These are phyloP conservation scores for Olyra latifolia DNA, from an alignment of 176 grass and related monocot genomes.

Conservation along the genomic window DNA sequence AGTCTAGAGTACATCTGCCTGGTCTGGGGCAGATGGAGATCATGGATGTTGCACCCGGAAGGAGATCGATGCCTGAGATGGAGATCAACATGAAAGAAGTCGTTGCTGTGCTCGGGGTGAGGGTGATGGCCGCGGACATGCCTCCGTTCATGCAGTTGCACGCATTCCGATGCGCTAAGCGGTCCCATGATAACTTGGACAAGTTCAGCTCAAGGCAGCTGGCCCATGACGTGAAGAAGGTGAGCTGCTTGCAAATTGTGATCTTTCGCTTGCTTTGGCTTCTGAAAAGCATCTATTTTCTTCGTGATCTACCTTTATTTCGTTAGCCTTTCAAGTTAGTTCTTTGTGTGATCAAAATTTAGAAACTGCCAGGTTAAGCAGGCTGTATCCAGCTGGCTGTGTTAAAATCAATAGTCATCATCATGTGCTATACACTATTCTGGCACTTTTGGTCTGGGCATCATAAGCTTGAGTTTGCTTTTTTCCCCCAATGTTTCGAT, in stretches of 20 bases:
- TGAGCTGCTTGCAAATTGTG: constrained; percentile 13
- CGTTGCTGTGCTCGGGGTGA: constrained; percentile 55
- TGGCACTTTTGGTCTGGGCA: not conserved
- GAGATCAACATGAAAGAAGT: constrained; percentile 63
- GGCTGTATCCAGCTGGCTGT: not conserved
- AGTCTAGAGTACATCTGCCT: constrained; percentile 42
- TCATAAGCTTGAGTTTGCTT: not conserved
- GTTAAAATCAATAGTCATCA: not conserved
- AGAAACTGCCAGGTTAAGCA: not conserved
- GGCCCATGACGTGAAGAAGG: constrained; percentile 87
- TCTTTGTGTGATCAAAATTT: not conserved
- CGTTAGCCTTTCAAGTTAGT: not conserved
- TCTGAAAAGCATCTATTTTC: not conserved
- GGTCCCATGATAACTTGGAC: constrained; percentile 60
- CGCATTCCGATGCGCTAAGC: constrained; percentile 66
- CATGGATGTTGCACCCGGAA: constrained; percentile 42
- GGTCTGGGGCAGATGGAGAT: constrained; percentile 18
- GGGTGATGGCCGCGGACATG: constrained; percentile 76
- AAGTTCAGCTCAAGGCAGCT: constrained; percentile 81
- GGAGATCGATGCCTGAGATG: constrained; percentile 74
- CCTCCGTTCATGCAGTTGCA: constrained; percentile 77
- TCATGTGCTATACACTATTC: not conserved
- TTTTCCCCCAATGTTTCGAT: not conserved
- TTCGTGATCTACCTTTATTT: not conserved
- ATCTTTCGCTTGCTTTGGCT: constrained; percentile 23